Evolutionary conservation across 2,329 filamentous ascomycete species (phyloP), one percentile per base, ranked within the genome.

Genomic region (Colletotrichum sp.): DNA sequence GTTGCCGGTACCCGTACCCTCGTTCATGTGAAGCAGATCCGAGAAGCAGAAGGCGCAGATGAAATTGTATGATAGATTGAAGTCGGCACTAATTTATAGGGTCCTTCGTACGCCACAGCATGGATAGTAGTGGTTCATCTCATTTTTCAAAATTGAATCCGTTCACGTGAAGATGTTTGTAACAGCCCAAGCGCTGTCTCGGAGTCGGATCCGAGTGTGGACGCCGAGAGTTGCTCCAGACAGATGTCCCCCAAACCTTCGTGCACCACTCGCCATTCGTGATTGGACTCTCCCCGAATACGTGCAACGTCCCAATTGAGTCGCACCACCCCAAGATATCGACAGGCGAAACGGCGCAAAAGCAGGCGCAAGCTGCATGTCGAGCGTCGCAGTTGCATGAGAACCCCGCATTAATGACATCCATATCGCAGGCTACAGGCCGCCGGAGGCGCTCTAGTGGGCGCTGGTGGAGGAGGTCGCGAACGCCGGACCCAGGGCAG

Each of bases 51-150:
- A 14, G 61, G 64, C 26, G 59, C 18, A 28, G 67, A 14, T 36
- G 28, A 69, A 34, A 73, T 58, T 75, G 73, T 75, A 75, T 56
- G 56, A 73, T 75, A 73, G 63, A 69, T 18, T 30, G 32, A 61
- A 63, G 55, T 36, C 24, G 69, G 59, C 43, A 75, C 73, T 75
- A 75, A 75, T 75, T 58, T 21, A 68, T 69, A 75, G 69, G 73
- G 48, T 73, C 48, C 55, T 32, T 70, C 43, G 28, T 30, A n/a
- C 21, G 32, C 34, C 30, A 43, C 38, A 73, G 71, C 58, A 58
- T 52, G 59, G 38, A 21, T 18, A 63, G n/a, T 64, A 48, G 48
- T 30, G 64, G 66, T 70, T 70, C 32, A 73, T 64, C 32, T 34
- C 32, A 26, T 26, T 56, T 28, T 36, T 21, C 5, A 32, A 69